phyloP scores from a whole-genome alignment of 2,329 filamentous ascomycete species.

The Dothideomycetes sp. region DNA sequence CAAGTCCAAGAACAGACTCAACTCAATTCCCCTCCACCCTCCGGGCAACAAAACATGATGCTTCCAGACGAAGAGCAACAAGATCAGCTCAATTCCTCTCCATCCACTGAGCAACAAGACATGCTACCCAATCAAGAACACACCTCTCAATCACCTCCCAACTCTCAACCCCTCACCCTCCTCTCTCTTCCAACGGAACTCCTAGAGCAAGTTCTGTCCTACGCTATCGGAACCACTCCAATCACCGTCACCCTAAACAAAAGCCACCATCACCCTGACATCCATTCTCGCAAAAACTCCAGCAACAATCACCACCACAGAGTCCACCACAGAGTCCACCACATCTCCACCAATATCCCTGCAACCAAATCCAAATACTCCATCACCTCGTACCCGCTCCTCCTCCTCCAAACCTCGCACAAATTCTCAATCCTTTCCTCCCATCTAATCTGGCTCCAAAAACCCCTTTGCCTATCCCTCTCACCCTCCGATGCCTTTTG shows the following conservation, averaged over 20 bases:
- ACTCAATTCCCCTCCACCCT: background rate
- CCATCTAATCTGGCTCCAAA: slow-evolving; percentile 13
- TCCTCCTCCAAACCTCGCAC: slow-evolving; percentile 12
- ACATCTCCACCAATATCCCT: background rate
- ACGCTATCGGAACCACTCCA: background rate
- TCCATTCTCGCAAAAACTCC: slow-evolving; percentile 6
- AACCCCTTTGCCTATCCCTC: slow-evolving; percentile 12
- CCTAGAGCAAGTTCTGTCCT: slow-evolving; percentile 12
- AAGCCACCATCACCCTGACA: slow-evolving; percentile 5
- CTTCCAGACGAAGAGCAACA: no score
- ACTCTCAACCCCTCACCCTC: slow-evolving; percentile 1
- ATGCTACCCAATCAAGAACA: background rate
- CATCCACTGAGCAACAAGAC: background rate
- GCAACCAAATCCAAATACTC: slow-evolving; percentile 3
- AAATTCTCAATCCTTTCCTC: slow-evolving; percentile 11
- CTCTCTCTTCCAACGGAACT: slow-evolving; percentile 15
- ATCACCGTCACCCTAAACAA: slow-evolving; percentile 11
- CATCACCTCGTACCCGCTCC: slow-evolving; percentile 11
- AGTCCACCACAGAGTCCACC: background rate
- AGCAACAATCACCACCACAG: background rate
- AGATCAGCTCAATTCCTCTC: no score
- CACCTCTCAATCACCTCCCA: background rate
- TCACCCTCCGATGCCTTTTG: slow-evolving; percentile 13
- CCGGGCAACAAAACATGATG: no score
- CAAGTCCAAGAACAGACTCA: background rate